Conservation (phyloP, 352 stramenopile genomes). For the Phytophthora sansomeana region DNA sequence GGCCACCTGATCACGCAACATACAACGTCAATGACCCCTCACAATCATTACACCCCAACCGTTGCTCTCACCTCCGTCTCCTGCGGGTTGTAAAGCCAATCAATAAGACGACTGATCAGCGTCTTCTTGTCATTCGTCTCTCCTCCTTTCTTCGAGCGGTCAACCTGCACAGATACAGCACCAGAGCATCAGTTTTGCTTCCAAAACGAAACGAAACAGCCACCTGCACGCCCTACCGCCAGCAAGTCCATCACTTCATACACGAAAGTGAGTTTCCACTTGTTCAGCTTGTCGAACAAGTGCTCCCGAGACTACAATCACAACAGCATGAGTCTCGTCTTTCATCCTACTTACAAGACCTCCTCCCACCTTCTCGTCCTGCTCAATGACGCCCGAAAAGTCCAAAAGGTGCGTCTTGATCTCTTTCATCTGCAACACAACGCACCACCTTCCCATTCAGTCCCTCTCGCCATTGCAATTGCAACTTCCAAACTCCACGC, state of each 20-base stretch:
- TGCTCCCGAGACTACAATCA: conserved; percentile 58
- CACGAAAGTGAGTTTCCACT: conserved; percentile 77
- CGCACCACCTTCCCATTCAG: background rate
- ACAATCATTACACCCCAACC: background rate
- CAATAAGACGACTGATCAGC: conserved; percentile 71
- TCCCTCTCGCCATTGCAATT: background rate
- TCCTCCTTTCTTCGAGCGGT: conserved; percentile 79
- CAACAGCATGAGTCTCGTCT: background rate
- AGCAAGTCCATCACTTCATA: conserved; percentile 84
- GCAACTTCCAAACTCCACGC: conserved; percentile 17
- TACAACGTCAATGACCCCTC: background rate
- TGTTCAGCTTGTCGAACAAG: conserved; percentile 67
- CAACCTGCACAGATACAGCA: conserved; percentile 71
- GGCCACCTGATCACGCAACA: conserved; percentile 28
- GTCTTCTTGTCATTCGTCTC: conserved; percentile 70
- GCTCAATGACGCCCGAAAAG: conserved; percentile 71
- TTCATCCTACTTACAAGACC: background rate
- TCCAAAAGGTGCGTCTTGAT: conserved; percentile 88
- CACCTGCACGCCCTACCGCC: conserved; percentile 44
- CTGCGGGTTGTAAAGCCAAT: conserved; percentile 78
- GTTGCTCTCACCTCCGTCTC: conserved; percentile 48
- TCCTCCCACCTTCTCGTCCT: conserved; percentile 64
- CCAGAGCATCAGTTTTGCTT: conserved; percentile 2
- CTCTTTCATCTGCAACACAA: conserved; percentile 57
- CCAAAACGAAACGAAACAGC: background rate